These are phyloP conservation scores for Backusella mclennaniae DNA, from an alignment of 192 early-diverging fungal species.

Conservation along the genomic window DNA sequence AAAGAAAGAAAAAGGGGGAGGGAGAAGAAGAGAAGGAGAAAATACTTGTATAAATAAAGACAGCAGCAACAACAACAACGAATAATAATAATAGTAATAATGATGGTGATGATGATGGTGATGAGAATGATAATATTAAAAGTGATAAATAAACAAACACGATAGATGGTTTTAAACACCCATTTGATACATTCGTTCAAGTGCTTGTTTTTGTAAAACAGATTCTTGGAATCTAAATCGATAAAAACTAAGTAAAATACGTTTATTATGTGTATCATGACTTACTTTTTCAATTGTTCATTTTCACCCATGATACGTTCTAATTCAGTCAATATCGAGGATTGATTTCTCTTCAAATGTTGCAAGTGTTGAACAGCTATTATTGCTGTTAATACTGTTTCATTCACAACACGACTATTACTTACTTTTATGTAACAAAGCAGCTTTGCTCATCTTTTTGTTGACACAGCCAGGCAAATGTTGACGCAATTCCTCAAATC, in stretches of 20 bases:
- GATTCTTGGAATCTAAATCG: constrained; percentile 34
- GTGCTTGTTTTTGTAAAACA: constrained; percentile 31
- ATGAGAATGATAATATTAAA: background rate
- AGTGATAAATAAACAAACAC: background rate
- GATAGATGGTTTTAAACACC: background rate
- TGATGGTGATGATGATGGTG: too few species aligned
- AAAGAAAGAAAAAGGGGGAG: too few species aligned
- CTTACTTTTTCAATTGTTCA: constrained; percentile 21
- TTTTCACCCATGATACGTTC: constrained; percentile 24
- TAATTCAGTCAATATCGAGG: constrained; percentile 24
- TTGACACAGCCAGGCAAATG: constrained; percentile 38
- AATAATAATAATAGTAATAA: too few species aligned
- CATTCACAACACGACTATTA: background rate
- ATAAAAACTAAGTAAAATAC: background rate
- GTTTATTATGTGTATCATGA: background rate
- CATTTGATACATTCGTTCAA: constrained; percentile 36
- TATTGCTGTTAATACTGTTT: background rate
- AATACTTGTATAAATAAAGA: background rate
- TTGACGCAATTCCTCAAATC: constrained; percentile 38
- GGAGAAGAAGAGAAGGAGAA: too few species aligned
- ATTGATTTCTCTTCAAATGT: constrained; percentile 38
- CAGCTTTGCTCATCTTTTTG: constrained; percentile 44
- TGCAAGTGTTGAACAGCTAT: constrained; percentile 39
- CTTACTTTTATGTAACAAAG: constrained; percentile 39
- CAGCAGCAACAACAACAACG: too few species aligned